Evolutionary conservation across 2,329 filamentous ascomycete species (phyloP).

Genomic region (Paracoccidioides brasiliensis): DNA sequence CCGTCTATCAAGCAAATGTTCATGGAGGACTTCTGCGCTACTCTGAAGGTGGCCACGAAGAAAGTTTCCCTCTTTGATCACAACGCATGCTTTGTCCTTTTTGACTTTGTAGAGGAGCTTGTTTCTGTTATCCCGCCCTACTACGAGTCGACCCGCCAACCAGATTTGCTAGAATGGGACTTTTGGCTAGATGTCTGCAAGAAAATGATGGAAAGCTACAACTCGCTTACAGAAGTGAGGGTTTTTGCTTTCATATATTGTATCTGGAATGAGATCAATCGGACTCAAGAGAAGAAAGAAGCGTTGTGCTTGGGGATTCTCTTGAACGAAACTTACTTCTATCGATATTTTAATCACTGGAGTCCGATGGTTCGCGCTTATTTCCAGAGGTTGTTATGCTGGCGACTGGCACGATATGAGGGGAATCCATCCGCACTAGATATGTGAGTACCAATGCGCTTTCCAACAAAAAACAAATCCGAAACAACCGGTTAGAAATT

Average conservation of each 20-base stretch:
- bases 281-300: constrained; percentile 53
- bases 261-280: constrained; percentile 60
- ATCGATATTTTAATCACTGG: constrained; percentile 82
- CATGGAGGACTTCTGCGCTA: constrained; percentile 57
- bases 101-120: constrained; percentile 78
- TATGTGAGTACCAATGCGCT: constrained; percentile 41
- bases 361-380: constrained; percentile 91
- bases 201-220: constrained; percentile 68
- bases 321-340: constrained; percentile 60
- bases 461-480: not conserved
- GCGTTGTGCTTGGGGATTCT: constrained; percentile 62
- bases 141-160: constrained; percentile 33
- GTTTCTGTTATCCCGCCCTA: constrained; percentile 55
- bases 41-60: constrained; percentile 62
- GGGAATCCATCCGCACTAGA: constrained; percentile 54
- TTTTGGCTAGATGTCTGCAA: constrained; percentile 78
- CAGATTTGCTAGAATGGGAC: constrained; percentile 54
- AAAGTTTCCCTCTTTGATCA: constrained; percentile 71
- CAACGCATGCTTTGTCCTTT: constrained; percentile 74
- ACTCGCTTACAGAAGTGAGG: constrained; percentile 80
- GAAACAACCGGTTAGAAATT: not conserved
- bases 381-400: constrained; percentile 80
- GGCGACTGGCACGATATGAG: constrained; percentile 69
- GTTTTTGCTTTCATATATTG: constrained; percentile 70
- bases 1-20: constrained; percentile 52